These are phyloP conservation scores for Passiflora organensis DNA, from an alignment of 345 rosid species.

Conservation along the genomic window DNA sequence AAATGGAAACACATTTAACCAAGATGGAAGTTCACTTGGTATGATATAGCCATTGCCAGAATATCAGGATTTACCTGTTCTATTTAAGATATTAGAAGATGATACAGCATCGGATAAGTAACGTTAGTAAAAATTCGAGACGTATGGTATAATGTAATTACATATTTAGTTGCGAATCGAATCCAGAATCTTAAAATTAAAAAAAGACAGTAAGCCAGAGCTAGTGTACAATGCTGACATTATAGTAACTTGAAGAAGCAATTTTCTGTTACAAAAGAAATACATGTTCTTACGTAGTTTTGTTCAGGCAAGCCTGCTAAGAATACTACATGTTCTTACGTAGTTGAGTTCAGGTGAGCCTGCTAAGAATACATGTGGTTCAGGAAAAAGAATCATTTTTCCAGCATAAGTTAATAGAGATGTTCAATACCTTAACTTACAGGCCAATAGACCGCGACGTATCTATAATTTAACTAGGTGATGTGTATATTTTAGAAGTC, in stretches of 20 bases:
- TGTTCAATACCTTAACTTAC: conserved; percentile 13
- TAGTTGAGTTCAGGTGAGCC: conserved; percentile 20
- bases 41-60: conserved; percentile 24
- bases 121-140: too few relatives aligned
- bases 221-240: conserved; percentile 11
- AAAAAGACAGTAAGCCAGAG: too few relatives aligned
- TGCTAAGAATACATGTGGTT: conserved; percentile 11
- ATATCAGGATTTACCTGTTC: background rate
- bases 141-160: too few relatives aligned
- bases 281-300: conserved; percentile 8
- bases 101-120: too few relatives aligned
- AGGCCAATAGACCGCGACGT: conserved; percentile 14
- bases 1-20: conserved; percentile 38
- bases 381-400: conserved; percentile 22
- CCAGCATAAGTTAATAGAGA: conserved; percentile 24
- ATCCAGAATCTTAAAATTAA: too few relatives aligned
- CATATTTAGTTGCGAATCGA: too few relatives aligned
- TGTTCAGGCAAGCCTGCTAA: conserved; percentile 22
- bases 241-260: conserved; percentile 18
- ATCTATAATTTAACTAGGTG: conserved; percentile 17
- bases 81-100: too few relatives aligned
- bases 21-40: conserved; percentile 33
- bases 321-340: conserved; percentile 10
- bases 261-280: conserved; percentile 20
- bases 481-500: conserved; percentile 23